These are phyloP conservation scores for Adansonia grandidieri DNA, from an alignment of 441 rosid species.

Conservation along the genomic window DNA sequence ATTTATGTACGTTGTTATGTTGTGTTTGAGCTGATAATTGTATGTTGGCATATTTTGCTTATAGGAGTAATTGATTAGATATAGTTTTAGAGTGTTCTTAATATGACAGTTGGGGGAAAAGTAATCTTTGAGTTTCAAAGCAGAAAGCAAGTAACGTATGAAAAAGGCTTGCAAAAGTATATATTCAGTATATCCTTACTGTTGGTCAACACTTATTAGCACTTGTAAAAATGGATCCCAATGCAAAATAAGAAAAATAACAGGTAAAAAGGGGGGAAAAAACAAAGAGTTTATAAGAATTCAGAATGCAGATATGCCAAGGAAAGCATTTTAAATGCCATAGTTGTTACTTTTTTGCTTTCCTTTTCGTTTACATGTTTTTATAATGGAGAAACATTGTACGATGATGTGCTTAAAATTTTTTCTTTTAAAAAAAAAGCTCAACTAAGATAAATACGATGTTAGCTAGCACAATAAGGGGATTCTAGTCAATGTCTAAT, in stretches of 20 bases:
- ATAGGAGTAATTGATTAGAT: neutral
- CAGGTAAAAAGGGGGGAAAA: neutral
- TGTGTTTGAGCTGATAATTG: conserved; percentile 17
- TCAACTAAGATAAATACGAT: neutral
- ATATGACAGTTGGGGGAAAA: neutral
- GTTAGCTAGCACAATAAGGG: neutral
- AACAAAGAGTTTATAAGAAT: neutral
- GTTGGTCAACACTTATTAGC: neutral
- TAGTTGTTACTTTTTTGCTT: neutral
- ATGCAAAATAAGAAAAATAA: neutral
- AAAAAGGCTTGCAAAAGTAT: neutral
- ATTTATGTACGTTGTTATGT: neutral
- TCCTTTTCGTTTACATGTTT: neutral
- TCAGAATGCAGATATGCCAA: neutral
- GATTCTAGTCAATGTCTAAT: neutral
- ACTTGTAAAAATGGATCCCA: neutral
- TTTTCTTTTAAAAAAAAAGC: neutral
- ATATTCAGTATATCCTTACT: neutral
- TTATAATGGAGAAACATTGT: conserved; percentile 1
- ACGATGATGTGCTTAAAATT: neutral
- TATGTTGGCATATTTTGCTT: neutral
- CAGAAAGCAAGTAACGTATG: neutral
- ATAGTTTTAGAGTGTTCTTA: neutral
- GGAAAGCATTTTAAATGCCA: conserved; percentile 9
- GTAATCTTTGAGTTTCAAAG: neutral